Evolutionary conservation across 2,329 filamentous ascomycete species (phyloP), one percentile per base, ranked within the genome.

Genomic region (Cordyceps farinosa): DNA sequence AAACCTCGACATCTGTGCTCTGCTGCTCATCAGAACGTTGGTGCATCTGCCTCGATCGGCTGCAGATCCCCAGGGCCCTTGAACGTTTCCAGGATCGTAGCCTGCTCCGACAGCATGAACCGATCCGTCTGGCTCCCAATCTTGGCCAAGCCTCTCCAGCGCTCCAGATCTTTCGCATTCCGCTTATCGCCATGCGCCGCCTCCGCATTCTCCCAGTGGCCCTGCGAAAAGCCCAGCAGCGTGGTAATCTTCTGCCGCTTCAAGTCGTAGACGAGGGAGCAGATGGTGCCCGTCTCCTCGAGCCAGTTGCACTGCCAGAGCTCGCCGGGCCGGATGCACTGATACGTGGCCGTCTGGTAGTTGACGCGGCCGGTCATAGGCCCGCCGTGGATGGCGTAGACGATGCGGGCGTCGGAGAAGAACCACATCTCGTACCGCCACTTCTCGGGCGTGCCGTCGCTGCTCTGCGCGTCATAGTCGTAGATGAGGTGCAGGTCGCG

Each of bases 371-470:
- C 82, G 0, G 79, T 79, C 84, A 87, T 87, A 3, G 84, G 84
- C 0, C 84, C 84, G 4, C 84, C 83, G 66, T 86, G 83, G 61
- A 87, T 87, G 30, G 79, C 79, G 67, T 87, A 87, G 64, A 86
- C 80, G 54, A 85, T 79, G 5, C 82, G 78, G 61, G 78, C 73
- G 22, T 79, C 72, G n/a, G 79, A 83, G 67, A 82, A 82, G 72
- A 85, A 85, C 84, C 84, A 86, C 69, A 87, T 80, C 65, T 87
- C 84, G 67, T 87, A 87, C 1, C 82, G 79, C 84, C 84, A 87
- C 69, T 84, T 86, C 58, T 85, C 81, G 0, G 82, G 78, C 5
- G 80, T 80, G 10, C 82, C 81, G 1, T 78, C 62, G 2, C 65
- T 66, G 61, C 82, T 78, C 59, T 80, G 71, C 0, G 80, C 82